Evolutionary conservation across 1,284 basidiomycete species (phyloP).

Genomic region (Marasmius oreades): DNA sequence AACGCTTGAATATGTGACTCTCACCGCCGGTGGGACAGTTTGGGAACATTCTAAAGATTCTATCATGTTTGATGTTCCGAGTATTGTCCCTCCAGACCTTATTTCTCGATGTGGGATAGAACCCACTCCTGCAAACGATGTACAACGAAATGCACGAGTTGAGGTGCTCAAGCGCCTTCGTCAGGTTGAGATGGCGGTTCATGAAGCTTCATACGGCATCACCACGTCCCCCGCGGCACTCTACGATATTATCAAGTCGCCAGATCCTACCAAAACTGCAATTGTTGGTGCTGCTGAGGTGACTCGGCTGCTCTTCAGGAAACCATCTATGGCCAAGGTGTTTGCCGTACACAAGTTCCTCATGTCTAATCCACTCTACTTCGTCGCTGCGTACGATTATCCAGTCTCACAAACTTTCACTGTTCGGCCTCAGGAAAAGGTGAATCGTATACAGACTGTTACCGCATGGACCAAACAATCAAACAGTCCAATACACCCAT

Average conservation of each 20-base stretch:
- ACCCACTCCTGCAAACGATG: conserved; percentile 24
- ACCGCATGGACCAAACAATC: conserved; percentile 44
- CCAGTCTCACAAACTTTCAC: conserved; percentile 57
- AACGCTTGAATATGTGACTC: conserved; percentile 33
- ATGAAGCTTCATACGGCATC: conserved; percentile 36
- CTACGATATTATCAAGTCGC: conserved; percentile 45
- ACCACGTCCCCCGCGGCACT: conserved; percentile 27
- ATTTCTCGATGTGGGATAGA: conserved; percentile 44
- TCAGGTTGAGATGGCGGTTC: conserved; percentile 41
- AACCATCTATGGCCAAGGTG: background rate
- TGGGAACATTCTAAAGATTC: conserved; percentile 45
- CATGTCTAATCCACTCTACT: conserved; percentile 63
- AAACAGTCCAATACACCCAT: conserved; percentile 46
- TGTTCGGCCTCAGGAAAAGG: conserved; percentile 65
- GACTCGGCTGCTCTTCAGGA: background rate
- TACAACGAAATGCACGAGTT: conserved; percentile 53
- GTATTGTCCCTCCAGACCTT: conserved; percentile 44
- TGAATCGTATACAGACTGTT: conserved; percentile 55
- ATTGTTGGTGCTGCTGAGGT: conserved; percentile 42
- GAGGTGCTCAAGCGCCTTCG: conserved; percentile 52
- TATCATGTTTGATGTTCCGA: conserved; percentile 55
- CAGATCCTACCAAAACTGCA: conserved; percentile 47
- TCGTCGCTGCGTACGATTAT: conserved; percentile 61
- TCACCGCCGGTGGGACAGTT: conserved; percentile 49
- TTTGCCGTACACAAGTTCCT: conserved; percentile 35